These are phyloP conservation scores for Lasiosphaeris hirsuta DNA, from an alignment of 495 filamentous ascomycete species.

Conservation along the genomic window DNA sequence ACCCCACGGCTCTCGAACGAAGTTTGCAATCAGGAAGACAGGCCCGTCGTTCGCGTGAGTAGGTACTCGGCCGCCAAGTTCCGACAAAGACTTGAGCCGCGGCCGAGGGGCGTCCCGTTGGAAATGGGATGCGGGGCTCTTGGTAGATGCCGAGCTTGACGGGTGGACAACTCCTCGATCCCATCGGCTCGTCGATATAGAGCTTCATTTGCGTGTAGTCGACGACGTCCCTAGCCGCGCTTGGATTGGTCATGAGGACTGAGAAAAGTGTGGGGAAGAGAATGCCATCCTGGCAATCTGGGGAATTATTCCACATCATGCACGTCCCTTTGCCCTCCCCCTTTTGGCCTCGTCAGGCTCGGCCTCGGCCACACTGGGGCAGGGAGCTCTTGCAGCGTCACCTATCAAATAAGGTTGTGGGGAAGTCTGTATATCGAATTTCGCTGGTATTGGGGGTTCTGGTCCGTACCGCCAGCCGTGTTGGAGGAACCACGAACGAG, in stretches of 20 bases:
- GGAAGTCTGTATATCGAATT: slow-evolving; percentile 5
- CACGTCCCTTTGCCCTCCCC: slow-evolving; percentile 17
- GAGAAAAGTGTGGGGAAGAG: slow-evolving; percentile 31
- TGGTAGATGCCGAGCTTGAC: slow-evolving; percentile 34
- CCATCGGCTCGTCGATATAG: slow-evolving; percentile 34
- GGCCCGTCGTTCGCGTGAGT: slow-evolving; percentile 39
- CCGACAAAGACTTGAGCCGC: slow-evolving; percentile 38
- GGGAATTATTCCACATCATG: slow-evolving; percentile 28
- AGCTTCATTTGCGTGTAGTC: slow-evolving; percentile 37
- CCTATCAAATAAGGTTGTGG: slow-evolving; percentile 17
- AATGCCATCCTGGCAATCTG: slow-evolving; percentile 23
- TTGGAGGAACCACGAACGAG: slow-evolving; percentile 17
- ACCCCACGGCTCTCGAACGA: slow-evolving; percentile 4
- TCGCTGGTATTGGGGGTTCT: slow-evolving; percentile 8
- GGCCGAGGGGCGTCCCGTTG: slow-evolving; percentile 29
- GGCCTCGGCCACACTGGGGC: slow-evolving; percentile 4
- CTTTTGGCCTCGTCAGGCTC: not conserved
- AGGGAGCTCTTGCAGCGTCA: slow-evolving; percentile 9
- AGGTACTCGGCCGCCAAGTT: slow-evolving; percentile 40
- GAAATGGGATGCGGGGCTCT: slow-evolving; percentile 39
- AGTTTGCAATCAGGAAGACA: slow-evolving; percentile 46
- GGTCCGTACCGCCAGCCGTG: slow-evolving; percentile 19
- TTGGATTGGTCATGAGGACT: slow-evolving; percentile 26
- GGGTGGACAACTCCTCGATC: slow-evolving; percentile 30
- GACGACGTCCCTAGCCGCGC: slow-evolving; percentile 24